Evolutionary conservation across 345 rosid genomes (phyloP), one percentile per base, ranked within the genome.

Genomic region (Arabis hirsuta): DNA sequence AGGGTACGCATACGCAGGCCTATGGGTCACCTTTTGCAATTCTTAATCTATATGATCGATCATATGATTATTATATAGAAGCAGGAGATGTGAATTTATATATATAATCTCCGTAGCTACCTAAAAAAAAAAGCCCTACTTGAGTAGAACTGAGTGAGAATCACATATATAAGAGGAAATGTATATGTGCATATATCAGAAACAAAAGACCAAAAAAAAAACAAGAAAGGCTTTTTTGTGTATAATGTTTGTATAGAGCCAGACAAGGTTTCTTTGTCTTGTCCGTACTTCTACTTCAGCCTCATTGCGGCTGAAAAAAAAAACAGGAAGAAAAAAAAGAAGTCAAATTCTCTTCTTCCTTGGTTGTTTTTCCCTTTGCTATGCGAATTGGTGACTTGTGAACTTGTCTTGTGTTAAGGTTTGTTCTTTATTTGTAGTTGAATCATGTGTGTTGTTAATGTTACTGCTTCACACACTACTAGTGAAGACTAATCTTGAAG

Each of bases 201-300:
- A 55, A 43, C 34, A 32, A 16, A 44, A 62, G 44, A 61, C 11
- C 3, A 12, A 13, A 14, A 20, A 63, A 12, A 48, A 12, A 46
- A 48, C 36, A 74, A 34, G 34, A 44, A 60, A 46, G 71, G 73
- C 50, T 38, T 53, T 22, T 53, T 24, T 67, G 12, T 75, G 56
- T 63, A 54, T 68, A 62, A 62, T 62, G 73, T 53, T 61, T 68
- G 79, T 75, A 62, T 61, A 75, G 65, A 54, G 79, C 41, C 67
- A 22, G 73, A 42, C 67, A 58, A 62, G 44, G 44, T 61, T 53
- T 55, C 63, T 27, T 55, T 75, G 69, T 69, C 73, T 54, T 68
- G 65, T 68, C 26, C 29, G 65, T 62, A 62, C 70, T 68, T 58
- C 54, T 60, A 52, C 56, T 42, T 42, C 46, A 50, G 54, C 26